Conservation (phyloP, 352 stramenopile genomes). For the Globisporangium cederbergense region DNA sequence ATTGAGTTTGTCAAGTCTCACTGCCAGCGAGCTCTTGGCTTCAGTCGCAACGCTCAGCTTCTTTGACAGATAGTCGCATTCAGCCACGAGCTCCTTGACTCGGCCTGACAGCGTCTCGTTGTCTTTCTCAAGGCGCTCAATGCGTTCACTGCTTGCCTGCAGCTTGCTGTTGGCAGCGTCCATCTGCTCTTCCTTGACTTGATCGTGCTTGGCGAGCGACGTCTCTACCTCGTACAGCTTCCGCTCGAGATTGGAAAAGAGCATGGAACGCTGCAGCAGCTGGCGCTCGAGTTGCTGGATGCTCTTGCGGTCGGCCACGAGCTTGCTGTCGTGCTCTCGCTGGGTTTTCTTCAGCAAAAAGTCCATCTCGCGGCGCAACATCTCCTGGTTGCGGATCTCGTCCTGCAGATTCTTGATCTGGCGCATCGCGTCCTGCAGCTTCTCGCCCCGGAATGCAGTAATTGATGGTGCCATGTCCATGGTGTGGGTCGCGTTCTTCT, state of each 20-base stretch:
- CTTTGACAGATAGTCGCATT: conserved; percentile 32
- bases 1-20: conserved; percentile 43
- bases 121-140: conserved; percentile 35
- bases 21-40: conserved; percentile 50
- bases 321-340: conserved; percentile 69
- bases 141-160: conserved; percentile 22
- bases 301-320: conserved; percentile 50
- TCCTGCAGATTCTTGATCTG: conserved; percentile 48
- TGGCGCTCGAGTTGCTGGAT: conserved; percentile 76
- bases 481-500: conserved; percentile 64
- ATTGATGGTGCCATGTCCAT: conserved; percentile 75
- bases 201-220: conserved; percentile 46
- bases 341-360: conserved; percentile 72
- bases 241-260: conserved; percentile 58
- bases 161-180: conserved; percentile 28
- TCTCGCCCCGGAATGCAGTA: conserved; percentile 66
- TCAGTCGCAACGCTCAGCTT: conserved; percentile 35
- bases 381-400: conserved; percentile 61
- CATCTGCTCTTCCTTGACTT: conserved; percentile 44
- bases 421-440: conserved; percentile 55
- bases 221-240: conserved; percentile 76
- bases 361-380: conserved; percentile 55
- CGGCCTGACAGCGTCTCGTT: conserved; percentile 30
- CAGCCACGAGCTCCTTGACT: conserved; percentile 25
- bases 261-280: conserved; percentile 58